A percentile compares a stretch with the other conserved stretches of the same genome.
Conservation (phyloP, 2,329 filamentous ascomycete species). For the Celoporthe dispersa region DNA sequence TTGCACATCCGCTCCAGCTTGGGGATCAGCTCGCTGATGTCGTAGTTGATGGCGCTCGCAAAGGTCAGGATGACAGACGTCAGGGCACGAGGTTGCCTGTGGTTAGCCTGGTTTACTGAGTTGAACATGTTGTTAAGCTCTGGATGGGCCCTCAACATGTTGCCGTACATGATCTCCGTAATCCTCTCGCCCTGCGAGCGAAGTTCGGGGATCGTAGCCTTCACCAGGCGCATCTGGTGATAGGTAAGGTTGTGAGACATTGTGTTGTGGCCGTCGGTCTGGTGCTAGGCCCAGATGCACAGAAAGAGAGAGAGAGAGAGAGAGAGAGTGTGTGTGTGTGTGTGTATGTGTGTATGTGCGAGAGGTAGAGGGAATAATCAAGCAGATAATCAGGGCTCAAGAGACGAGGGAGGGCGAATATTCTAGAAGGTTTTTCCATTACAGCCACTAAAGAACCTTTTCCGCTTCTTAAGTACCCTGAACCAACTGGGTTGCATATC, state of each 20-base stretch:
- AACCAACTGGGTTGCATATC: not conserved
- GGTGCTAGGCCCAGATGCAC: not conserved
- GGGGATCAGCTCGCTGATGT: slow-evolving; percentile 56
- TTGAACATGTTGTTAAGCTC: slow-evolving; percentile 75
- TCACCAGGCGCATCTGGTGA: slow-evolving; percentile 67
- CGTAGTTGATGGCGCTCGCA: slow-evolving; percentile 69
- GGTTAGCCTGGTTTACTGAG: slow-evolving; percentile 64
- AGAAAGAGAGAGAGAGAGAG: not conserved
- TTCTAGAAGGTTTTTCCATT: not conserved
- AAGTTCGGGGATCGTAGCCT: slow-evolving; percentile 71
- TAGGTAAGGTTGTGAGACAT: slow-evolving; percentile 45
- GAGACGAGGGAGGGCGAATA: not conserved
- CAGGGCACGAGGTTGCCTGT: slow-evolving; percentile 64
- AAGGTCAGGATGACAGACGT: slow-evolving; percentile 71
- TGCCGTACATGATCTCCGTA: slow-evolving; percentile 73
- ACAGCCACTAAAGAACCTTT: not conserved
- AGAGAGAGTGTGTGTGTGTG: too few species aligned
- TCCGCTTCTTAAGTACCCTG: not conserved
- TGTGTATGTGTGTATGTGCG: not conserved
- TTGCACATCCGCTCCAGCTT: slow-evolving; percentile 65
- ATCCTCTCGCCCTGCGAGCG: slow-evolving; percentile 70
- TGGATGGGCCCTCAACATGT: slow-evolving; percentile 68
- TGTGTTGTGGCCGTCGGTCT: not conserved
- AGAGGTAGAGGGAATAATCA: not conserved
- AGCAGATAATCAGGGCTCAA: not conserved